phyloP scores from a whole-genome alignment of 306 rosid genomes.

The Vigna mungo region DNA sequence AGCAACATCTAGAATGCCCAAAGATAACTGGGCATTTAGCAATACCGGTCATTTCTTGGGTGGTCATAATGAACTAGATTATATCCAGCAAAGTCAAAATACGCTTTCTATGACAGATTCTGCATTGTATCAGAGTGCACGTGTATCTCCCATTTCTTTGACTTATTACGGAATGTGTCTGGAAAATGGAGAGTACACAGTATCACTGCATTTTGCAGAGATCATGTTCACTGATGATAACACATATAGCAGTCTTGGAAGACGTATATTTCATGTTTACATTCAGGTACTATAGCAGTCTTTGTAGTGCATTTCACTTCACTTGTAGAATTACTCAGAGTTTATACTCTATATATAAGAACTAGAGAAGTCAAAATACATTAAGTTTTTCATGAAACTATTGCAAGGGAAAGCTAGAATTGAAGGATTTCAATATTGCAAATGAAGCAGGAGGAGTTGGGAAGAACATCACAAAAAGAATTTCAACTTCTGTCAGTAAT shows the following conservation, averaged over 20 bases:
- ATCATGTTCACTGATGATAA: not conserved
- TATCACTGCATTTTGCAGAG: not conserved
- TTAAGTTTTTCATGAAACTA: not conserved
- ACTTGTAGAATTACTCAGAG: not conserved
- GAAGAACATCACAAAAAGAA: too few species aligned
- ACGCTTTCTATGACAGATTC: conserved; percentile 38
- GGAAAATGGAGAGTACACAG: not conserved
- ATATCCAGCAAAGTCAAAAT: not conserved
- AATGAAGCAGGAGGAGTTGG: too few species aligned
- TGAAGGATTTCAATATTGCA: too few species aligned
- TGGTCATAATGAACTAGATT: not conserved
- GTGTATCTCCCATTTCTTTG: not conserved
- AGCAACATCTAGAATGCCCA: not conserved
- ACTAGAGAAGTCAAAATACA: not conserved
- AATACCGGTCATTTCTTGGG: conserved; percentile 57
- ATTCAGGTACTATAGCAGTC: not conserved
- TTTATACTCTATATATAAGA: not conserved
- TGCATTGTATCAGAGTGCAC: conserved; percentile 57
- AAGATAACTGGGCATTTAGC: conserved; percentile 61
- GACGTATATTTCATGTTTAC: not conserved
- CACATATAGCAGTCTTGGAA: too few species aligned
- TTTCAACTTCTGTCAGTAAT: too few species aligned
- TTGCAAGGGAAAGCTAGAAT: too few species aligned
- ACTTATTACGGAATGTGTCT: not conserved
- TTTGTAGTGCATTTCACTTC: not conserved